These are phyloP conservation scores for Penicillium sp. DNA, from an alignment of 2,329 filamentous ascomycete species.

Conservation along the genomic window DNA sequence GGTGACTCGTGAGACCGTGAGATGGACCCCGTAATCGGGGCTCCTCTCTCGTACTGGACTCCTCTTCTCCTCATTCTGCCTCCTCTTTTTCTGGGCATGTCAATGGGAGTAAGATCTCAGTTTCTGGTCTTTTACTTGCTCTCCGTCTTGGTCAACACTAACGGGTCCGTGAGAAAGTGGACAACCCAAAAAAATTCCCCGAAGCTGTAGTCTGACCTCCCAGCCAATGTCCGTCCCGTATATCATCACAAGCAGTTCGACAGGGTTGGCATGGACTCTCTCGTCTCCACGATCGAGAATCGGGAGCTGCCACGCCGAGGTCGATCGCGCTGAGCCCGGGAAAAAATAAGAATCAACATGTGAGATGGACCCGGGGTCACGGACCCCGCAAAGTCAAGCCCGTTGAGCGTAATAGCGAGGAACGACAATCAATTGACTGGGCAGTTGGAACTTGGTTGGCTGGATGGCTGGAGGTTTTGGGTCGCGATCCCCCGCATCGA, in stretches of 20 bases:
- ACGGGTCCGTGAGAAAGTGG: not conserved
- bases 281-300: slow-evolving; percentile 5
- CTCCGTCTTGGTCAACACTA: not conserved
- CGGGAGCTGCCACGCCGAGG: slow-evolving; percentile 11
- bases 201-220: not conserved
- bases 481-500: slow-evolving; percentile 13
- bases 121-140: not conserved
- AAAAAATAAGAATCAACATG: slow-evolving; percentile 5
- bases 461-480: not conserved
- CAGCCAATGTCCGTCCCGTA: slow-evolving; percentile 7
- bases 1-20: too few species aligned
- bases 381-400: not conserved
- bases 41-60: not conserved
- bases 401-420: not conserved
- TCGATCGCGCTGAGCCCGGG: slow-evolving; percentile 8
- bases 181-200: slow-evolving; percentile 7
- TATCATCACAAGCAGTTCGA: slow-evolving; percentile 9
- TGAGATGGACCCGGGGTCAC: slow-evolving; percentile 2
- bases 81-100: not conserved
- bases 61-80: not conserved
- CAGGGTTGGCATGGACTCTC: slow-evolving; percentile 15
- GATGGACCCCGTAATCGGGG: not conserved
- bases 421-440: not conserved
- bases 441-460: too few species aligned
- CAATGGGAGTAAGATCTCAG: not conserved